phyloP scores from a whole-genome alignment of 345 rosid species.

The Nephelium lappaceum region DNA sequence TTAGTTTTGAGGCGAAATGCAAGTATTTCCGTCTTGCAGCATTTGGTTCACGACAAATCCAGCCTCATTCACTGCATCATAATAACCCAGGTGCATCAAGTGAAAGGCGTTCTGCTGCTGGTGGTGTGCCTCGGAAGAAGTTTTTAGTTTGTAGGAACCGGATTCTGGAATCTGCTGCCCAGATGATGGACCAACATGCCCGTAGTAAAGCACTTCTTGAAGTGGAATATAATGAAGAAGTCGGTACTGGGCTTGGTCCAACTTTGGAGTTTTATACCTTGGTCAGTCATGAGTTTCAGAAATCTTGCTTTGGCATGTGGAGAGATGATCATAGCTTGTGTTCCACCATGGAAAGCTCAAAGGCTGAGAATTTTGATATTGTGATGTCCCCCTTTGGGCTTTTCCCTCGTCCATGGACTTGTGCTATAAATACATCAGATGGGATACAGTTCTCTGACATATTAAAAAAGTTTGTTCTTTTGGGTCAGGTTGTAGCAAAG shows the following conservation, averaged over 20 bases:
- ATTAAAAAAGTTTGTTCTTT: slow-evolving; percentile 61
- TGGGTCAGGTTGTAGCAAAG: slow-evolving; percentile 89
- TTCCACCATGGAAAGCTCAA: slow-evolving; percentile 25
- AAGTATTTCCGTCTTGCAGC: slow-evolving; percentile 84
- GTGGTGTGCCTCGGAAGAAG: slow-evolving; percentile 65
- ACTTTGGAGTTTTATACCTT: slow-evolving; percentile 91
- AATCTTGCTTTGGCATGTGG: slow-evolving; percentile 81
- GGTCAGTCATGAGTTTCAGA: slow-evolving; percentile 87
- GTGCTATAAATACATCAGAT: slow-evolving; percentile 36
- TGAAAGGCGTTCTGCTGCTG: slow-evolving; percentile 50
- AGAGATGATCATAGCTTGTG: slow-evolving; percentile 58
- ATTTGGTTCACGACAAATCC: slow-evolving; percentile 61
- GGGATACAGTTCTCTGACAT: slow-evolving; percentile 54
- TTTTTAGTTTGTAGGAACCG: slow-evolving; percentile 71
- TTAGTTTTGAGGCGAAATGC: slow-evolving; percentile 78
- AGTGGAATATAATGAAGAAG: slow-evolving; percentile 89
- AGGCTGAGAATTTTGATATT: slow-evolving; percentile 31
- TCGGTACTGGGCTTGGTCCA: slow-evolving; percentile 98
- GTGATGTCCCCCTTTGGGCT: slow-evolving; percentile 57
- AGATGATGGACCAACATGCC: slow-evolving; percentile 77
- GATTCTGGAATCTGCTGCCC: slow-evolving; percentile 75
- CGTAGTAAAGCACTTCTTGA: slow-evolving; percentile 65
- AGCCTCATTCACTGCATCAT: slow-evolving; percentile 38
- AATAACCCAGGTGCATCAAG: slow-evolving; percentile 46
- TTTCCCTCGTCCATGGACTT: slow-evolving; percentile 82